Evolutionary conservation across 2,329 filamentous ascomycete genomes (phyloP).

Genomic region (Hypoxylon sp.): DNA sequence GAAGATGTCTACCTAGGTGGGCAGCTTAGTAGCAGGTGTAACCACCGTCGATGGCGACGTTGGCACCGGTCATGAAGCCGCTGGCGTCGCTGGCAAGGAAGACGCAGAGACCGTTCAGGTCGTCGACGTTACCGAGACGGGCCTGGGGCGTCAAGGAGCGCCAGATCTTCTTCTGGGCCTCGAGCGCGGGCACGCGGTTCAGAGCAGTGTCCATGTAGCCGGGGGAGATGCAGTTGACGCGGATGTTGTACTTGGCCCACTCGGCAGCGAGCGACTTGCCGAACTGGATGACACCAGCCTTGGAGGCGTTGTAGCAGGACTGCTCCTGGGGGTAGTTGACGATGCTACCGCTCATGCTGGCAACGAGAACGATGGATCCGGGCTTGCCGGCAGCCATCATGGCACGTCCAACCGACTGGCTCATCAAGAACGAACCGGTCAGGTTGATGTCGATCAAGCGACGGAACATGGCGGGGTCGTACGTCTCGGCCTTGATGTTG

Average conservation of each 20-base stretch:
- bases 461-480: slow-evolving; percentile 79
- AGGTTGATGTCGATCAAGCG: slow-evolving; percentile 84
- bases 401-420: slow-evolving; percentile 73
- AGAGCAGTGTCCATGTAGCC: slow-evolving; percentile 88
- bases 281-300: slow-evolving; percentile 80
- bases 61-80: slow-evolving; percentile 79
- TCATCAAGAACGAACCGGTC: slow-evolving; percentile 79
- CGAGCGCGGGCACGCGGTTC: slow-evolving; percentile 79
- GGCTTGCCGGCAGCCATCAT: slow-evolving; percentile 78
- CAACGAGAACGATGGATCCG: slow-evolving; percentile 78
- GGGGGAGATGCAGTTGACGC: slow-evolving; percentile 85
- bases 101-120: slow-evolving; percentile 80
- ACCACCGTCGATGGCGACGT: slow-evolving; percentile 75
- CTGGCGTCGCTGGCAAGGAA: slow-evolving; percentile 78
- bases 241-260: slow-evolving; percentile 83
- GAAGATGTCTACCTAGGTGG: not conserved
- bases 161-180: slow-evolving; percentile 86
- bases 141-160: slow-evolving; percentile 76
- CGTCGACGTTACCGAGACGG: slow-evolving; percentile 75
- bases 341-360: slow-evolving; percentile 82
- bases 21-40: slow-evolving; percentile 67
- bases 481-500: slow-evolving; percentile 83
- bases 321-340: slow-evolving; percentile 90
- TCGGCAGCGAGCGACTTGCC: slow-evolving; percentile 84
- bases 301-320: slow-evolving; percentile 84